A percentile compares a stretch with the other conserved stretches of the same genome.
phyloP scores from a whole-genome alignment of 345 rosid species.

The Sonneratia alba region DNA sequence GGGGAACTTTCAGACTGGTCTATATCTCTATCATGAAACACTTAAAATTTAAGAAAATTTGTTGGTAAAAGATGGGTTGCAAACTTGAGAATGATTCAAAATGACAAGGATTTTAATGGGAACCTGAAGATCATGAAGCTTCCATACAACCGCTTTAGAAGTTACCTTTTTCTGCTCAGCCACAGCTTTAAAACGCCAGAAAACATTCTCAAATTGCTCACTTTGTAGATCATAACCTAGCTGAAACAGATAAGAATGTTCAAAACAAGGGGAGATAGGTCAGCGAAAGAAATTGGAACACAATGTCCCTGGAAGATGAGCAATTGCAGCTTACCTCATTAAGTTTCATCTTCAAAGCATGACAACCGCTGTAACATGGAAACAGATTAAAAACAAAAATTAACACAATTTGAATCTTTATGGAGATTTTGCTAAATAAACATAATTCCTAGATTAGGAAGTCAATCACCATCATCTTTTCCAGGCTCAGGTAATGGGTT shows the following conservation, averaged over 20 bases:
- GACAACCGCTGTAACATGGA: constrained; percentile 64
- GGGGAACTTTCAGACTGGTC: too few species aligned
- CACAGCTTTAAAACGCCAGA: constrained; percentile 82
- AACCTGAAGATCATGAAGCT: constrained; percentile 75
- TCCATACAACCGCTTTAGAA: constrained; percentile 45
- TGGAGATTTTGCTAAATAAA: background rate
- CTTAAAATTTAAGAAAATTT: background rate
- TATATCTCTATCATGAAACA: too few species aligned
- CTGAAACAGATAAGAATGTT: constrained; percentile 25
- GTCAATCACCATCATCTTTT: too few species aligned
- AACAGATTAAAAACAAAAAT: background rate
- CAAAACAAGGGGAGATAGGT: background rate
- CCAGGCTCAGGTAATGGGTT: too few species aligned
- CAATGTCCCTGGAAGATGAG: background rate
- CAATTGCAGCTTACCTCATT: constrained; percentile 43
- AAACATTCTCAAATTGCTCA: constrained; percentile 56
- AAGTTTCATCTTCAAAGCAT: constrained; percentile 72
- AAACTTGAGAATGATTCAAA: background rate
- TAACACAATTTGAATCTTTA: background rate
- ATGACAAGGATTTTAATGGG: background rate
- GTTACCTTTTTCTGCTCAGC: constrained; percentile 78
- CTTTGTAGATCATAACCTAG: constrained; percentile 75
- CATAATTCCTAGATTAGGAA: too few species aligned
- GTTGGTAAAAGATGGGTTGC: too few species aligned
- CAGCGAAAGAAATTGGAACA: background rate